Conservation (phyloP, 345 rosid genomes). For the Melaleuca alternifolia region DNA sequence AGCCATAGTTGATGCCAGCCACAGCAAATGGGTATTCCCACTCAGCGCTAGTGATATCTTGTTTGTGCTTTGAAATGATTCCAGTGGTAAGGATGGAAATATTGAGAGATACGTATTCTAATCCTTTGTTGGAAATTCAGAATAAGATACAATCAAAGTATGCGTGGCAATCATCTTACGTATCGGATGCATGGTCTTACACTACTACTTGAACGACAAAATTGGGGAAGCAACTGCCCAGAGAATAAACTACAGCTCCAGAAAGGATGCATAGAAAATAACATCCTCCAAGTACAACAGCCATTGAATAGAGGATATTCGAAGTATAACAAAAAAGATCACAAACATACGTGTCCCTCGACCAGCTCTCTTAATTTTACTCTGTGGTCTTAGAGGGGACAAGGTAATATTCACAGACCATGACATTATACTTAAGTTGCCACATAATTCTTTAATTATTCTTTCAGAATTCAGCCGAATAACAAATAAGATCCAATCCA, state of each 20-base stretch:
- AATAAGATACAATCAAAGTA: not conserved
- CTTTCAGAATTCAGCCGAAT: not conserved
- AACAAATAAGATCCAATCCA: not conserved
- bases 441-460: not conserved
- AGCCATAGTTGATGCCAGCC: constrained; percentile 83
- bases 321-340: too few relatives aligned
- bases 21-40: constrained; percentile 99
- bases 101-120: not conserved
- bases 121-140: not conserved
- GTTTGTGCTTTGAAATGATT: constrained; percentile 62
- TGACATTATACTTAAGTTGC: not conserved
- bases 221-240: not conserved
- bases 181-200: not conserved
- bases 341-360: too few relatives aligned
- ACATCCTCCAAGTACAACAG: not conserved
- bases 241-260: not conserved
- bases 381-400: not conserved
- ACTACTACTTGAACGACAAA: not conserved
- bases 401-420: not conserved
- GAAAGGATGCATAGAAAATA: not conserved
- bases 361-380: too few relatives aligned
- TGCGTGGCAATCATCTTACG: not conserved
- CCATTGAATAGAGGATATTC: not conserved
- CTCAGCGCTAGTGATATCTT: constrained; percentile 70
- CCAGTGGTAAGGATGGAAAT: constrained; percentile 19